Evolutionary conservation across 2,329 filamentous ascomycete species (phyloP).

Genomic region (Blastomyces parvus): DNA sequence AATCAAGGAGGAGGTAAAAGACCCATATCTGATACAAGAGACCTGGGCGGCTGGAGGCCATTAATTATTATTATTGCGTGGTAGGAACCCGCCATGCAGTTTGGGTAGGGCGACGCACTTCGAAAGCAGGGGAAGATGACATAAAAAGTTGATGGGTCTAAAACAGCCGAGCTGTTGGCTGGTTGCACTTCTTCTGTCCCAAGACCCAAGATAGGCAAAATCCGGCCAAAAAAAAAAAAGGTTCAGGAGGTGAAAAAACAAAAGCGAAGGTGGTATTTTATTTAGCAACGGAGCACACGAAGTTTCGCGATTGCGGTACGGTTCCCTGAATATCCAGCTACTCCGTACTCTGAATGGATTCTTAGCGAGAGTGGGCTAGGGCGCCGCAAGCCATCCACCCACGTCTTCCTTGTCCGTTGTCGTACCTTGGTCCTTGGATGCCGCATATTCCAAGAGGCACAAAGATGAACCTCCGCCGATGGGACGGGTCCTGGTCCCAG

Average conservation of each 20-base stretch:
- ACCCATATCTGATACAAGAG: neutral
- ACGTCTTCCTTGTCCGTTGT: neutral
- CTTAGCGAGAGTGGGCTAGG: neutral
- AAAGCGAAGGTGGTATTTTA: slow-evolving; percentile 3
- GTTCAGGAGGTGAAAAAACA: neutral
- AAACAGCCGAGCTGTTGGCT: slow-evolving; percentile 4
- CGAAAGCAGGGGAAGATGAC: neutral
- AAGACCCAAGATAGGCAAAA: neutral
- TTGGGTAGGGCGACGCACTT: neutral
- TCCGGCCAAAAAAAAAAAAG: neutral
- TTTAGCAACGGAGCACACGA: slow-evolving; percentile 4
- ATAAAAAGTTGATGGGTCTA: slow-evolving; percentile 4
- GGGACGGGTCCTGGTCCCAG: slow-evolving; percentile 1
- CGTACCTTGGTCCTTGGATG: neutral
- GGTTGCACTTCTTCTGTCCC: neutral
- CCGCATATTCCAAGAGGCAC: neutral
- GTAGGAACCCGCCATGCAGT: slow-evolving; percentile 3
- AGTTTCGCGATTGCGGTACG: slow-evolving; percentile 4
- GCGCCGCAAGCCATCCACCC: slow-evolving; percentile 1
- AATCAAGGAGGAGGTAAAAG: neutral
- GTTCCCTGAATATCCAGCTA: neutral
- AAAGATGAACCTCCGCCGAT: neutral
- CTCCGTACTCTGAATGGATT: neutral
- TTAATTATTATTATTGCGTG: neutral
- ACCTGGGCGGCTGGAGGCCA: neutral